Percentiles rank a stretch among this genome's conserved stretches.
These are phyloP conservation scores for Cryptosporidium muris DNA, from an alignment of 169 alveolate genomes.

Conservation along the genomic window DNA sequence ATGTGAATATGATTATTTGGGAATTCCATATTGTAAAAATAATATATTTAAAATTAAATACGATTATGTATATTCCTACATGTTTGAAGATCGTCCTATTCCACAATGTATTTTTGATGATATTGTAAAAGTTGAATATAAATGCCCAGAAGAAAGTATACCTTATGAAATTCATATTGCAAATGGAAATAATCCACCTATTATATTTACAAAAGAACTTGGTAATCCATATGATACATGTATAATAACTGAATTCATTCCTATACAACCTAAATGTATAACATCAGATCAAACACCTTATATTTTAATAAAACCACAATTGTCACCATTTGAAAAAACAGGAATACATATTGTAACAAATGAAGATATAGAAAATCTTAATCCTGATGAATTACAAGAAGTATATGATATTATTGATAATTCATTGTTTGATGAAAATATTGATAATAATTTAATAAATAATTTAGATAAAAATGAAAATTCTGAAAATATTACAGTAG, in stretches of 20 bases:
- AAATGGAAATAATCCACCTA: constrained; percentile 52
- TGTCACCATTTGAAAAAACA: constrained; percentile 19
- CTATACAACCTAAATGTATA: constrained; percentile 47
- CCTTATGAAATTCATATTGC: constrained; percentile 39
- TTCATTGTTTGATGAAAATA: constrained; percentile 7
- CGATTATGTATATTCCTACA: constrained; percentile 26
- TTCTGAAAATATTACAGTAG: background rate
- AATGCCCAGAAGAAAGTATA: constrained; percentile 39
- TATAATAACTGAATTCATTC: constrained; percentile 14
- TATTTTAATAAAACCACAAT: constrained; percentile 32
- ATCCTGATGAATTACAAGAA: constrained; percentile 6
- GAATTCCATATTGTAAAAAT: constrained; percentile 41
- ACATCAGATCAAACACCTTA: constrained; percentile 37
- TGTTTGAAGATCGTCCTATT: constrained; percentile 52
- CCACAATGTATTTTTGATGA: constrained; percentile 40
- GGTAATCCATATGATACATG: constrained; percentile 46
- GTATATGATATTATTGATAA: constrained; percentile 42
- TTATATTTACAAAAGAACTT: constrained; percentile 29
- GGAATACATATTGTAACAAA: constrained; percentile 60
- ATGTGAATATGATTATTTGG: constrained; percentile 26
- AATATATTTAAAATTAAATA: constrained; percentile 27
- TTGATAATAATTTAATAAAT: background rate
- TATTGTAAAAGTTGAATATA: constrained; percentile 13
- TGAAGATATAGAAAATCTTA: constrained; percentile 41
- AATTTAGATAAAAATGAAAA: background rate